phyloP scores from a whole-genome alignment of 495 filamentous ascomycete genomes.

The Aspergillus carlsbadensis region DNA sequence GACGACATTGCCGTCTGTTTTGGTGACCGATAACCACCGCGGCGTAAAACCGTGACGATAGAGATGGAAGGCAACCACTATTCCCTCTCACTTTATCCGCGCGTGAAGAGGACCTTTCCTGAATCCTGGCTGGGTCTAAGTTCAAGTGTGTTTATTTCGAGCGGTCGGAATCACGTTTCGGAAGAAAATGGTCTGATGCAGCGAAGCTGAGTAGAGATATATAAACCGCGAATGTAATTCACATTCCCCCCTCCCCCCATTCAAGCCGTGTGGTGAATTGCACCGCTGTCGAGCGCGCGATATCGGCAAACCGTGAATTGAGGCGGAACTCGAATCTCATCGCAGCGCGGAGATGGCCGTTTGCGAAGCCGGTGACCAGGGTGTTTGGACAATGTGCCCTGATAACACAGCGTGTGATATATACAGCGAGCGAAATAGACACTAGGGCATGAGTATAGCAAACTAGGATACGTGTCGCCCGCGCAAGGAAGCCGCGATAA shows the following conservation, averaged over 20 bases:
- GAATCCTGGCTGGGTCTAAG: neutral
- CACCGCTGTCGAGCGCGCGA: neutral
- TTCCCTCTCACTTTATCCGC: neutral
- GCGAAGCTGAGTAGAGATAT: neutral
- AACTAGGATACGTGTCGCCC: neutral
- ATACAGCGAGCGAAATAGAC: neutral
- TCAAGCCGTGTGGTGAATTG: neutral
- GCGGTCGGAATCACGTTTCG: neutral
- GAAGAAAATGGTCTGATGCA: neutral
- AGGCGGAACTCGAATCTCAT: constrained; percentile 2
- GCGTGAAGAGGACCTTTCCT: no score
- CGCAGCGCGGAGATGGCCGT: constrained; percentile 6
- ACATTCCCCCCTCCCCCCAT: constrained; percentile 10
- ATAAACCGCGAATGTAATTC: neutral
- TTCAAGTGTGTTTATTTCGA: neutral
- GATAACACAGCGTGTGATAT: neutral
- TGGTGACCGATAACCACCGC: constrained; percentile 10
- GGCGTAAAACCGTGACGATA: neutral
- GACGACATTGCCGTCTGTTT: constrained; percentile 44
- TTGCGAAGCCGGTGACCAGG: neutral
- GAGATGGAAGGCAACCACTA: neutral
- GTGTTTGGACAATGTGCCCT: neutral
- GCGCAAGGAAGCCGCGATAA: constrained; percentile 3
- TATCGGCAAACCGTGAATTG: neutral
- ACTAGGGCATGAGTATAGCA: neutral